These are phyloP conservation scores for Sporobolomyces pararoseus DNA, from an alignment of 768 basidiomycete genomes.

Conservation along the genomic window DNA sequence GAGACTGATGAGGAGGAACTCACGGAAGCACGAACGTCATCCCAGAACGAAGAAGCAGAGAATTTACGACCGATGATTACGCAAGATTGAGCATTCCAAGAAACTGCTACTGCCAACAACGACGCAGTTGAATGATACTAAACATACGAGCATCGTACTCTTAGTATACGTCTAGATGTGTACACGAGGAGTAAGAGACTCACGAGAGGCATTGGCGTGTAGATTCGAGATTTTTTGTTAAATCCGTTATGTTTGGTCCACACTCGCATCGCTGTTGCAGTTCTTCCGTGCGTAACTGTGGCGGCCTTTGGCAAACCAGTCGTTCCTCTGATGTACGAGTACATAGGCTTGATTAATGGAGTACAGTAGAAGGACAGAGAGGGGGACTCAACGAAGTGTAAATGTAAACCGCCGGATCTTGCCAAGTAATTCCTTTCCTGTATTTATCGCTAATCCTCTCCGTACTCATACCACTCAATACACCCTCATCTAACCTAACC, in stretches of 20 bases:
- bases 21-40: slow-evolving; percentile 31
- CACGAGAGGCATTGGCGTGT: slow-evolving; percentile 40
- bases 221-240: slow-evolving; percentile 28
- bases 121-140: slow-evolving; percentile 37
- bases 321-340: neutral
- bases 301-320: slow-evolving; percentile 34
- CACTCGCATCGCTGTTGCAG: slow-evolving; percentile 15
- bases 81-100: slow-evolving; percentile 25
- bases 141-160: neutral
- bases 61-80: slow-evolving; percentile 42
- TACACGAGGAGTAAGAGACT: neutral
- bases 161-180: too few relatives aligned
- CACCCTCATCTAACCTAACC: neutral
- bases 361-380: too few relatives aligned
- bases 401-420: slow-evolving; percentile 29
- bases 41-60: slow-evolving; percentile 31
- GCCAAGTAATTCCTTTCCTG: slow-evolving; percentile 32
- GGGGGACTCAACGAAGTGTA: slow-evolving; percentile 28
- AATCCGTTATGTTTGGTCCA: slow-evolving; percentile 30
- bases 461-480: neutral
- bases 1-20: neutral
- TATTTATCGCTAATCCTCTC: slow-evolving; percentile 19
- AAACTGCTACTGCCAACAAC: slow-evolving; percentile 22
- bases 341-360: too few relatives aligned
- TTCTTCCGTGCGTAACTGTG: slow-evolving; percentile 19